Percentiles rank a stretch among this genome's conserved stretches.
phyloP scores from a whole-genome alignment of 2,329 filamentous ascomycete species.

The Aspergillus pseudoterreus region DNA sequence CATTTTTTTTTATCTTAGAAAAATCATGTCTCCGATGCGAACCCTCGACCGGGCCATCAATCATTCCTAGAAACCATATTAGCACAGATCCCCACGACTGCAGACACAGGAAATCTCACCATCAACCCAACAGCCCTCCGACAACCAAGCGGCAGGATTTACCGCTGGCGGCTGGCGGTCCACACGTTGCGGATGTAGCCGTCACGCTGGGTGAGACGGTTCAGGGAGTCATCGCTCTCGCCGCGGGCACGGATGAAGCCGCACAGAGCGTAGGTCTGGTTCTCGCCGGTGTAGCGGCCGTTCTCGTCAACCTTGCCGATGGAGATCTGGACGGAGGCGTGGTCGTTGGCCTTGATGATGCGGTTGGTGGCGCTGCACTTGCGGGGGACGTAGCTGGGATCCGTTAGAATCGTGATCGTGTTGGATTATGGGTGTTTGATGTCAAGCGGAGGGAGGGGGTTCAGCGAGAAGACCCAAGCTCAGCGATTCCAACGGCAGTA shows the following conservation, averaged over 20 bases:
- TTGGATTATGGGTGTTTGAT: conserved; percentile 7
- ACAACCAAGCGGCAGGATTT: conserved; percentile 21
- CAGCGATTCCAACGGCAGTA: too few relatives aligned
- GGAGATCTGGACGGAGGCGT: conserved; percentile 95
- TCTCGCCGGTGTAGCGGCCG: conserved; percentile 94
- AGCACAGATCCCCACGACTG: neutral
- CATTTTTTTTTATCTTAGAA: neutral
- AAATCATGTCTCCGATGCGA: neutral
- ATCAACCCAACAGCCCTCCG: conserved; percentile 14
- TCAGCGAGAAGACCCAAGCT: too few relatives aligned
- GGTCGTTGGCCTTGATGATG: conserved; percentile 99
- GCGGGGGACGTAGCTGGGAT: conserved; percentile 84
- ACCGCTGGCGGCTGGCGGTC: conserved; percentile 64
- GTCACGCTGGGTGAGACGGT: conserved; percentile 92
- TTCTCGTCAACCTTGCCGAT: conserved; percentile 99
- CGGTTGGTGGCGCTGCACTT: conserved; percentile 99
- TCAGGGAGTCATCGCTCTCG: conserved; percentile 94
- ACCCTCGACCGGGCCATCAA: neutral
- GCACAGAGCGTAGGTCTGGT: conserved; percentile 94
- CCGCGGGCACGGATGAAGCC: conserved; percentile 97
- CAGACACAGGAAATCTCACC: conserved; percentile 14
- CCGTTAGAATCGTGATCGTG: conserved; percentile 10
- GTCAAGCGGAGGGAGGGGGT: neutral
- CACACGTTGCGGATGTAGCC: conserved; percentile 97
- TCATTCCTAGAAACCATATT: neutral